Conservation (phyloP, 2,329 filamentous ascomycete species). For the Cryphonectria japonica region DNA sequence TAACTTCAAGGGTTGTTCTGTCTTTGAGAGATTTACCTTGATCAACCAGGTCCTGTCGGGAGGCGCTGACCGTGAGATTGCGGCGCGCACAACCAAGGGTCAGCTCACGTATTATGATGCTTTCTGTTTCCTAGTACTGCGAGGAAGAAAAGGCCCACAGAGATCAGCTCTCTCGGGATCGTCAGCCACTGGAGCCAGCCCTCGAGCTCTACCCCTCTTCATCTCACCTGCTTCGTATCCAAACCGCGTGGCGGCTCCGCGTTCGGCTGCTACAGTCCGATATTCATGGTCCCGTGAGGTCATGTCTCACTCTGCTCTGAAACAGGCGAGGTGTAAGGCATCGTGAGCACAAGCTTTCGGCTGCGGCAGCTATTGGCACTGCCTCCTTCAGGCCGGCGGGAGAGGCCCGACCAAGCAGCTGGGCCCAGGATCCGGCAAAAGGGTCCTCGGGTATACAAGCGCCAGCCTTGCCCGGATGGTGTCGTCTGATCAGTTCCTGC, state of each 20-base stretch:
- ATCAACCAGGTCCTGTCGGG: neutral
- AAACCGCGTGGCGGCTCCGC: neutral
- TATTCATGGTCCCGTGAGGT: neutral
- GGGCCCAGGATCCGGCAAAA: neutral
- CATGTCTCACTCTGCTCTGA: conserved; percentile 4
- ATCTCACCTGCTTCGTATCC: neutral
- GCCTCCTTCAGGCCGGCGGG: neutral
- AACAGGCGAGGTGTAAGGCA: conserved; percentile 6
- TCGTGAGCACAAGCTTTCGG: neutral
- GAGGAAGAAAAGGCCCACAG: neutral
- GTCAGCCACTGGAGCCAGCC: neutral
- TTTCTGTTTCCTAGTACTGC: neutral
- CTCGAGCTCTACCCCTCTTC: neutral
- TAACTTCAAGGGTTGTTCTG: neutral
- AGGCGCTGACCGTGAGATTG: neutral
- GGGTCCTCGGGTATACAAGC: neutral
- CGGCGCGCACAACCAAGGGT: neutral
- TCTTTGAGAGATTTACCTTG: neutral
- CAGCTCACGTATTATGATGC: neutral
- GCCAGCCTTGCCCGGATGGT: conserved; percentile 18
- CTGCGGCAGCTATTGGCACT: neutral
- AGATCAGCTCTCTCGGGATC: neutral
- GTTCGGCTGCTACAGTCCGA: neutral
- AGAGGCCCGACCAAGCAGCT: neutral
- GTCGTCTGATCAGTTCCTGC: conserved; percentile 28